A percentile compares a stretch with the other conserved stretches of the same genome.
phyloP scores from a whole-genome alignment of 495 filamentous ascomycete genomes.

The Podospora tetraspora region DNA sequence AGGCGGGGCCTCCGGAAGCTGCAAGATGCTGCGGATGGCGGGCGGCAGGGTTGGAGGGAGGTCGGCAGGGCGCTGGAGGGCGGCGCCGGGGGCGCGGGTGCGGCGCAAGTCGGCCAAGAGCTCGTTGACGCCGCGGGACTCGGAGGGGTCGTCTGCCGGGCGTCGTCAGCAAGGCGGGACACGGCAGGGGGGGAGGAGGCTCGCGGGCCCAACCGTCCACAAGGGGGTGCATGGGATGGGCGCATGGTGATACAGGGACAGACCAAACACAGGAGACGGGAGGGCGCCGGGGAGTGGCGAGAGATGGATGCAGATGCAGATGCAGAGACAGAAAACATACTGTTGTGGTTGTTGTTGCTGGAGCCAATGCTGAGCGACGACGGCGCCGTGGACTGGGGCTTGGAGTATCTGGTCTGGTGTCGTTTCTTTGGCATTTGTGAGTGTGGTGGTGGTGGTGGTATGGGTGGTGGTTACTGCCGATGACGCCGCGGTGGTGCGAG shows the following conservation, averaged over 20 bases:
- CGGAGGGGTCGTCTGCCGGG: background rate
- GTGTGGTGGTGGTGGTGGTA: background rate
- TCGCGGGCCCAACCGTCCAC: background rate
- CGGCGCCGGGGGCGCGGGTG: conserved; percentile 19
- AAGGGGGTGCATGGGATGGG: background rate
- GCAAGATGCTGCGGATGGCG: conserved; percentile 54
- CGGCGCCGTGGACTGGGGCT: conserved; percentile 48
- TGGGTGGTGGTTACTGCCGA: background rate
- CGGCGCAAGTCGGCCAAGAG: conserved; percentile 46
- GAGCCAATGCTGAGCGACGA: conserved; percentile 34
- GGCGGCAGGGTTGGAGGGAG: conserved; percentile 44
- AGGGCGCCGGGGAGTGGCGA: background rate
- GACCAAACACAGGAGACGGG: background rate
- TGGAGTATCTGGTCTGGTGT: conserved; percentile 41
- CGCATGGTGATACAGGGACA: background rate
- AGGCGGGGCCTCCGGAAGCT: conserved; percentile 64
- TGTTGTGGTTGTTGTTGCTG: conserved; percentile 20
- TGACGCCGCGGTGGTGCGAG: background rate
- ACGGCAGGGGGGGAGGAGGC: background rate
- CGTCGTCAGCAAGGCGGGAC: background rate
- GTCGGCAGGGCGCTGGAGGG: conserved; percentile 13
- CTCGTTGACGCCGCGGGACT: conserved; percentile 44
- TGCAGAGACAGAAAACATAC: conserved; percentile 3
- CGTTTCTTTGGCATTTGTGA: conserved; percentile 51
- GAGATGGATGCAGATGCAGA: background rate